Percentiles rank a stretch among this genome's conserved stretches.
These are phyloP conservation scores for Annulohypoxylon stygium DNA, from an alignment of 495 filamentous ascomycete genomes.

Conservation along the genomic window DNA sequence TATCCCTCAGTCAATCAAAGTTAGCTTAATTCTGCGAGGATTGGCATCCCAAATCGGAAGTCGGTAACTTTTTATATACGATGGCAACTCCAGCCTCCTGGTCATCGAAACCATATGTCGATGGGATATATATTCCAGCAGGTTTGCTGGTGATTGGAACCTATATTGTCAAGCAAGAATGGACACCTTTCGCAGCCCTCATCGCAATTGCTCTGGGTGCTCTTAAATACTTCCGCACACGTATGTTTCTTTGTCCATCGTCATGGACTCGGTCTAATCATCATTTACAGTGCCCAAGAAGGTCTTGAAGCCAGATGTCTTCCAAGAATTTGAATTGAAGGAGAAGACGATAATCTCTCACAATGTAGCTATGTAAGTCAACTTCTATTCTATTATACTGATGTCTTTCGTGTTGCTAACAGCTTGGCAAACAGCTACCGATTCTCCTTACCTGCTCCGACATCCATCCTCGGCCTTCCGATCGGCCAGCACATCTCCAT, in stretches of 20 bases:
- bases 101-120: conserved; percentile 64
- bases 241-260: conserved; percentile 61
- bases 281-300: conserved; percentile 72
- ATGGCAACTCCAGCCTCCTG: conserved; percentile 39
- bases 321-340: conserved; percentile 89
- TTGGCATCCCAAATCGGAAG: conserved; percentile 19
- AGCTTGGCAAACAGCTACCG: conserved; percentile 73
- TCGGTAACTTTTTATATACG: conserved; percentile 17
- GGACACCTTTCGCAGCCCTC: conserved; percentile 76
- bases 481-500: conserved; percentile 99
- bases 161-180: conserved; percentile 83
- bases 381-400: background rate
- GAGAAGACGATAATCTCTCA: conserved; percentile 94
- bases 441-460: conserved; percentile 81
- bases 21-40: conserved; percentile 21
- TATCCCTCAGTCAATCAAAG: conserved; percentile 14
- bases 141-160: conserved; percentile 81
- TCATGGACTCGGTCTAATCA: conserved; percentile 33
- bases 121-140: conserved; percentile 88
- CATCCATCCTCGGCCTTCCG: conserved; percentile 90
- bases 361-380: conserved; percentile 87
- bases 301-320: conserved; percentile 85
- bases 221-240: conserved; percentile 71
- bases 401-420: conserved; percentile 16
- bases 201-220: conserved; percentile 70